Base-by-base conservation (phyloP, 108 stramenopile species). In the Halocafeteria seosinensis region DNA sequence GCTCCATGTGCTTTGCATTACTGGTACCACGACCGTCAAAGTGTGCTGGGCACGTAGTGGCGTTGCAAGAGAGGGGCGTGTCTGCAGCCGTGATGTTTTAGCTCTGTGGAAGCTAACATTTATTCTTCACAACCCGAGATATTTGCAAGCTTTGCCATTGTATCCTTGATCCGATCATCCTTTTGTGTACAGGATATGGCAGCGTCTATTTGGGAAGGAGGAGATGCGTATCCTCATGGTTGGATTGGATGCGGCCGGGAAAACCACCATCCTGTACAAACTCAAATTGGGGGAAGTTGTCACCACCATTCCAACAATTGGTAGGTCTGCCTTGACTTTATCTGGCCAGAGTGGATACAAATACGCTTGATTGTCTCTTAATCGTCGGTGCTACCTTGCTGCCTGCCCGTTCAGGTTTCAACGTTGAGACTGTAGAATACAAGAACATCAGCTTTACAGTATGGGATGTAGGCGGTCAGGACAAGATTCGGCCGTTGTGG, bases 141-240 rank as follows among this genome's bases (percentile, higher is more conserved):
- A n/a, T n/a, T n/a, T n/a, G n/a, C n/a, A n/a, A n/a, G n/a, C n/a
- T n/a, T n/a, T n/a, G n/a, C n/a, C n/a, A n/a, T n/a, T n/a, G n/a
- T n/a, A n/a, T n/a, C n/a, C n/a, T n/a, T n/a, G n/a, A n/a, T n/a
- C n/a, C n/a, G n/a, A n/a, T n/a, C n/a, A n/a, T n/a, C n/a, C n/a
- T n/a, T n/a, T n/a, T n/a, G n/a, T n/a, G n/a, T n/a, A n/a, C 65
- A 57, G 30, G 13, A 24, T 66, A 24, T 62, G 27, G 9, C 24
- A 61, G 17, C 62, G 62, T 30, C 62, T 66, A 23, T 90, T 90
- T 83, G 88, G 92, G 63, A 91, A 89, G 85, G 92, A 93, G 84
- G 96, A 98, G 84, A 93, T 94, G 92, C 84, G 96, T 63, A 98
- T 98, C 71, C 83, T 98, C 55, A 98, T 98, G 96, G 96, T 98